phyloP scores from a whole-genome alignment of 2,329 filamentous ascomycete species.

The Arthroderma sp. region DNA sequence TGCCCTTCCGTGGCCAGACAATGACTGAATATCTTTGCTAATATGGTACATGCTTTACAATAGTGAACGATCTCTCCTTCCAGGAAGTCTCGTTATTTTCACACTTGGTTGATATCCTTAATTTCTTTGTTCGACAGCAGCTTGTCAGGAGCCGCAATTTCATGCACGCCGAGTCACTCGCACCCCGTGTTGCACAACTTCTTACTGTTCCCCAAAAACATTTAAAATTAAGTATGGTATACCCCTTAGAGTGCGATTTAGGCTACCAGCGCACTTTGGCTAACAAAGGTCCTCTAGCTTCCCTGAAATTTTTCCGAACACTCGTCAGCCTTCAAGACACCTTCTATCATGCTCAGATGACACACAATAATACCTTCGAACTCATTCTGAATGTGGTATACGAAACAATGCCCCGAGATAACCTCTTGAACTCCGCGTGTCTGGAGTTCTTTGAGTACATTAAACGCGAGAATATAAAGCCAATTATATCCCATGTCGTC shows the following conservation, averaged over 20 bases:
- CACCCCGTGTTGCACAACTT: conserved; percentile 67
- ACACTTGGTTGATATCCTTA: conserved; percentile 83
- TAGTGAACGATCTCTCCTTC: conserved; percentile 59
- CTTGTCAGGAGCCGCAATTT: conserved; percentile 77
- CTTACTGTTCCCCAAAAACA: conserved; percentile 79
- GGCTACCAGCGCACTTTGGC: neutral
- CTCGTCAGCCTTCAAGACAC: conserved; percentile 77
- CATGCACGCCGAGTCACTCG: conserved; percentile 65
- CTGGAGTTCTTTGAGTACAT: conserved; percentile 90
- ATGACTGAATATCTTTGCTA: neutral
- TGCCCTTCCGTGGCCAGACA: neutral
- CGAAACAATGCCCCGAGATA: conserved; percentile 80
- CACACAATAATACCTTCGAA: conserved; percentile 65
- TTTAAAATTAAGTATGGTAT: conserved; percentile 60
- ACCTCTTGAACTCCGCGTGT: conserved; percentile 83
- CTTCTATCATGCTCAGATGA: conserved; percentile 77
- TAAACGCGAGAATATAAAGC: conserved; percentile 66
- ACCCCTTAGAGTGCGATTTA: neutral
- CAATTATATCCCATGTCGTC: conserved; percentile 70
- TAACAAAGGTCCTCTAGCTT: conserved; percentile 41
- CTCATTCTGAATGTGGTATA: conserved; percentile 74
- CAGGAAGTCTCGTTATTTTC: conserved; percentile 82
- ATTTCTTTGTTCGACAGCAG: conserved; percentile 87
- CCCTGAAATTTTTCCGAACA: conserved; percentile 85
- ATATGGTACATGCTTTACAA: neutral